Percentiles rank a stretch among this genome's conserved stretches.
Conservation (phyloP, 2,329 filamentous ascomycete genomes). For the Beauveria caledonica region DNA sequence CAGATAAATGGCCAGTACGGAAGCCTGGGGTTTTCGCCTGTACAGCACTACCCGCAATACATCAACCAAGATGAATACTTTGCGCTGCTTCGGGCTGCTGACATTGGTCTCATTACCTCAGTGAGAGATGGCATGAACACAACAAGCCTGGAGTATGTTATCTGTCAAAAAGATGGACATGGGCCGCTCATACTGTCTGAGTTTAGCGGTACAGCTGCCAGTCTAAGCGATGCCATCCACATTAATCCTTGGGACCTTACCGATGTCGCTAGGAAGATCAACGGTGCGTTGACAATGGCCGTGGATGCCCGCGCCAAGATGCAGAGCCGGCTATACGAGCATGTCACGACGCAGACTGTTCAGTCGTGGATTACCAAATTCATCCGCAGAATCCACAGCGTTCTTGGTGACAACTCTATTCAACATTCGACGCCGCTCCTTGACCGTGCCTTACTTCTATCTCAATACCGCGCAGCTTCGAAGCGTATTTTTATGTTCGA, state of each 20-base stretch:
- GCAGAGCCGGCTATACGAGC: constrained; percentile 68
- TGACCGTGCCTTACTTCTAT: constrained; percentile 63
- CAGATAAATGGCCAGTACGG: constrained; percentile 89
- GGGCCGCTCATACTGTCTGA: constrained; percentile 91
- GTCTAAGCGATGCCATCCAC: constrained; percentile 76
- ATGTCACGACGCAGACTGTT: constrained; percentile 79
- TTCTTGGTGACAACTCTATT: constrained; percentile 68
- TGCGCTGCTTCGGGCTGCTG: constrained; percentile 79
- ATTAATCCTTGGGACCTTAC: constrained; percentile 94
- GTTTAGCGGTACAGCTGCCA: constrained; percentile 89
- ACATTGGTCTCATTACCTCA: constrained; percentile 90
- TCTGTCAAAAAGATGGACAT: constrained; percentile 80
- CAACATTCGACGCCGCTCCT: constrained; percentile 72
- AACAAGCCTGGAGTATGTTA: constrained; percentile 87
- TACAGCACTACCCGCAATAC: constrained; percentile 93
- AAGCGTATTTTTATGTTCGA: constrained; percentile 96
- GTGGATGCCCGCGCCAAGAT: constrained; percentile 56
- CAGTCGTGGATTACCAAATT: constrained; percentile 79
- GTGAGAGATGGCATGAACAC: constrained; percentile 98
- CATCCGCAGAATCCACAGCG: constrained; percentile 68
- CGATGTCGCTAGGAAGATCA: constrained; percentile 76
- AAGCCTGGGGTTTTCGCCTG: constrained; percentile 78
- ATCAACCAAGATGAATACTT: constrained; percentile 87
- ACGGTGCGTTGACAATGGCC: constrained; percentile 72
- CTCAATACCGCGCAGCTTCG: constrained; percentile 63